Base-by-base conservation (phyloP, 1,284 basidiomycete species). In the Sparassis latifolia region DNA sequence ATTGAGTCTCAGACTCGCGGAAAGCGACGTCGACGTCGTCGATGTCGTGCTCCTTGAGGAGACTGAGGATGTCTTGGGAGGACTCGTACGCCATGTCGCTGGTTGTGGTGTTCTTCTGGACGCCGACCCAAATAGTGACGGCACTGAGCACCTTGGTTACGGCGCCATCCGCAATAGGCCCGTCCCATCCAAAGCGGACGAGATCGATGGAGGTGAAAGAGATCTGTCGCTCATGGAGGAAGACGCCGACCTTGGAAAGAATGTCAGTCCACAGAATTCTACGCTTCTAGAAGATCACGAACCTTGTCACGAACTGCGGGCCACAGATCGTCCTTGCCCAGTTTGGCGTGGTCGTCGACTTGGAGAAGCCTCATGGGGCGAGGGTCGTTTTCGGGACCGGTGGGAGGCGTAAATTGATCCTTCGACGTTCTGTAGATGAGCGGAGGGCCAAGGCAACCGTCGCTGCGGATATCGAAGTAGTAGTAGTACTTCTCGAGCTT, bases 11-110 rank as follows among this genome's bases (percentile, higher is more conserved):
- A 1, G 63, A 66, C 49, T 70, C 67, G 28, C 67, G 62, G 42
- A 62, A 59, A 47, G 62, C 64, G 42, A 72, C 59, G 10, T 69
- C 56, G 47, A 70, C 60, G 47, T 63, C 63, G 20, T 31, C 45
- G 55, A 65, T 56, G 33, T 51, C 47, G 48, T 41, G 48, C 31
- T 32, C 10, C 38, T 50, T 41, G 48, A 60, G 51, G 33, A 60
- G 44, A 7, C 4, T 42, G 2, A 55, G 55, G 45, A 55, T 49
- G 7, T 33, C 45, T 7, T 32, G 5, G 10, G 39, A 32, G 5
- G 54, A 42, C 43, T 28, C 33, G 50, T 44, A 29, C 33, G 54
- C 55, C 9, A 30, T n/a, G 30, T 10, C 47, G 38, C 35, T 47
- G 6, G 61, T 52, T 55, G 68, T 61, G 42, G 66, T 54, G n/a